Evolutionary conservation across 169 alveolate genomes (phyloP), one percentile per base, ranked within the genome.

Genomic region (Cryptosporidium andersoni): DNA sequence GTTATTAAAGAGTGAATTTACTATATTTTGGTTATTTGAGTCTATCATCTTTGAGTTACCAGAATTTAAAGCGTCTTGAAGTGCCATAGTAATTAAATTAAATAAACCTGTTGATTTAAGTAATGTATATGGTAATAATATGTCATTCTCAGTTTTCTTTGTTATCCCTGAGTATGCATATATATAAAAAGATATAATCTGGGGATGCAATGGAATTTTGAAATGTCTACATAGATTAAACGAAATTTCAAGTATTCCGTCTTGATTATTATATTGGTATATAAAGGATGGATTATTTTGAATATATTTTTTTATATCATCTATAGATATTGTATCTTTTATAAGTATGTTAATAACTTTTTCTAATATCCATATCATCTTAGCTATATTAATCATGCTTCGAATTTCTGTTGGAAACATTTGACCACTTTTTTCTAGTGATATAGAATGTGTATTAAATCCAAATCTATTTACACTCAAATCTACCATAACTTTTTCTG

Each of bases 131-230:
- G 85, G 85, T n/a, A 74, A 0, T 25, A 25, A 25, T 25, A 25
- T 25, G 25, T 25, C 25, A 25, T 25, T 25, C 25, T 25, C 25
- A 25, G 25, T 25, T 25, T 25, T 25, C 25, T 25, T 25, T 25
- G 25, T 25, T 25, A 25, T 25, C 25, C 25, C 25, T 25, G 25
- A 25, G 25, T 25, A 25, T 25, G 47, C 67, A 34, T 56, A 58
- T 6, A 74, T n/a, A 43, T 74, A 74, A 8, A 34, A 74, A 9
- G 74, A 43, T 25, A 74, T 52, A 45, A 74, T 14, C 16, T 74
- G 39, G 16, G 85, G 85, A 47, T 74, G 74, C 25, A 74, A 25
- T 37, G 85, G 85, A 4, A 74, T 52, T 25, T 16, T 58, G 45
- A 74, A 74, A n/a, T 58, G 14, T 2, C 37, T 48, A 2, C 55